These are phyloP conservation scores for Kwoniella bestiolae DNA, from an alignment of 768 basidiomycete genomes.

Conservation along the genomic window DNA sequence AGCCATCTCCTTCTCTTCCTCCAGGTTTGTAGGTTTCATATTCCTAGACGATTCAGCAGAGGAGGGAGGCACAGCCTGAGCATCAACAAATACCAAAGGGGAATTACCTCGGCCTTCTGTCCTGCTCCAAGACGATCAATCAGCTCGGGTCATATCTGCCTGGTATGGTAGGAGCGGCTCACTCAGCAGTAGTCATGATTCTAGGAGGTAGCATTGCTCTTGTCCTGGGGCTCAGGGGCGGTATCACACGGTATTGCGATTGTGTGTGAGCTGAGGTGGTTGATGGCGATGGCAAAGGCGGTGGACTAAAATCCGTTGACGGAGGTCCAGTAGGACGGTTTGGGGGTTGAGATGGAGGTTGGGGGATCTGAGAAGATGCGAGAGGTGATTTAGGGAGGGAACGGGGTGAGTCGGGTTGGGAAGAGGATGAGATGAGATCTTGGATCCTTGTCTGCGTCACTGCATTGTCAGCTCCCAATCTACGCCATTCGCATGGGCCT, in stretches of 20 bases:
- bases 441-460: constrained; percentile 12
- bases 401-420: constrained; percentile 12
- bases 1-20: constrained; percentile 53
- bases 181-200: constrained; percentile 39
- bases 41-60: constrained; percentile 5
- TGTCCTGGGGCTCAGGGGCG: constrained; percentile 25
- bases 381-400: constrained; percentile 1
- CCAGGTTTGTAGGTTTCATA: not conserved
- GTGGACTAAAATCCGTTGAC: not conserved
- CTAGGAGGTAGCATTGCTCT: constrained; percentile 32
- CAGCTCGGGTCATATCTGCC: not conserved
- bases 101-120: constrained; percentile 14
- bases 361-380: constrained; percentile 18
- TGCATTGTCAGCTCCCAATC: not conserved
- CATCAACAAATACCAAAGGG: constrained; percentile 46
- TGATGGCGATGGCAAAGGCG: not conserved
- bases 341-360: not conserved
- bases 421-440: constrained; percentile 17
- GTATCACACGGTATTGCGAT: constrained; percentile 36
- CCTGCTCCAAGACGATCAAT: not conserved
- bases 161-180: constrained; percentile 8
- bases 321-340: not conserved
- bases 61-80: constrained; percentile 39
- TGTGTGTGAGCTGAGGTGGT: constrained; percentile 6
- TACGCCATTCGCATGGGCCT: no score